Evolutionary conservation across 2,329 filamentous ascomycete genomes (phyloP), one percentile per base, ranked within the genome.

Genomic region (Acrocalymma vagum): DNA sequence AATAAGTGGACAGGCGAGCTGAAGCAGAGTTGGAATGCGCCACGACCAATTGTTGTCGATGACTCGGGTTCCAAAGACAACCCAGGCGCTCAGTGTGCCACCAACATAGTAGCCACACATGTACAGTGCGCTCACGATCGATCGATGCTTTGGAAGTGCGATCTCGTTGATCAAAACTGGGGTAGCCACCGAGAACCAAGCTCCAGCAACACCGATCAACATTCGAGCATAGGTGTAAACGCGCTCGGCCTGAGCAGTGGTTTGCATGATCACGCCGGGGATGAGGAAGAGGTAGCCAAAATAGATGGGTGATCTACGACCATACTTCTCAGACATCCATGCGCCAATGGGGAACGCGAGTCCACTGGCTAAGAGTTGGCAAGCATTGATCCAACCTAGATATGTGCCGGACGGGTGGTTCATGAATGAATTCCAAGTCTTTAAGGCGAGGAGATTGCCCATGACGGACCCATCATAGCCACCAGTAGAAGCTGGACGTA

Each of bases 51-150:
- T 41, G 14, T 18, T 41, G 5, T 26, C 11, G 42, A 73, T 69
- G 17, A 53, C 52, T 15, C 67, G 70, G 6, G 76, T 79, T 13
- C 74, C 72, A 26, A 78, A 72, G 2, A 73, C 74, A n/a, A 78
- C 70, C 22, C 68, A 71, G 1, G 75, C 74, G 0, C 76, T 41
- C 15, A 48, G 32, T 17, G 33, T 46, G 6, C 32, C 28, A 7
- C 78, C 78, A 44, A 80, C 33, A 25, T 71, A 71, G 55, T 60
- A 72, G 2, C 64, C 62, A 16, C 56, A 64, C 49, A 65, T 71
- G 48, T 65, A 74, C 0, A 71, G 37, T 1, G 63, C 58, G 24
- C 55, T 72, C 5, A 62, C 40, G 3, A 68, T 58, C 14, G 60
- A 61, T 10, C 72, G 65, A 28, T 75, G 70, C 0, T 59, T 60